phyloP scores from a whole-genome alignment of 1,284 basidiomycete genomes.

The Puccinia novopanici region DNA sequence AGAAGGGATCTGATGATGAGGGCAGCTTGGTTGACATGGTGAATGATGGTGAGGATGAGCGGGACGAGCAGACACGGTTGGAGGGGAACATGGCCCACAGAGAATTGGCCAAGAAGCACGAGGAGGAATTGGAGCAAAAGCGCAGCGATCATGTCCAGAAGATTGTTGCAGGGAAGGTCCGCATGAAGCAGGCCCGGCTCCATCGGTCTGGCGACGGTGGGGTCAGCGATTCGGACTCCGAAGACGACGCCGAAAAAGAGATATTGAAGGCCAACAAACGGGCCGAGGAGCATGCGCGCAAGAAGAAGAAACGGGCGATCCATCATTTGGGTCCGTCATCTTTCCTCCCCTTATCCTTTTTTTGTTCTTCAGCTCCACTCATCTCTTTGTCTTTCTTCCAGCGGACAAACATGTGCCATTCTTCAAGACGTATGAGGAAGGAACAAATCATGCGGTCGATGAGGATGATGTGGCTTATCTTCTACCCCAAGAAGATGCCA shows the following conservation, averaged over 20 bases:
- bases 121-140: conserved; percentile 10
- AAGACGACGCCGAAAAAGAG: conserved; percentile 40
- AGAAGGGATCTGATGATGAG: conserved; percentile 24
- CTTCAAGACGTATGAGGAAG: conserved; percentile 48
- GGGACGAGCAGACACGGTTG: conserved; percentile 31
- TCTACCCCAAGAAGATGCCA: conserved; percentile 31
- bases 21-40: conserved; percentile 32
- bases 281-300: conserved; percentile 13
- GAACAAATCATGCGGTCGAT: conserved; percentile 27
- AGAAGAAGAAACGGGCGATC: conserved; percentile 44
- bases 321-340: conserved; percentile 32
- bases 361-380: neutral
- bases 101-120: conserved; percentile 22
- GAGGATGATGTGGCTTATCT: conserved; percentile 45
- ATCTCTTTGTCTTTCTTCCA: neutral
- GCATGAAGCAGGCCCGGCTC: conserved; percentile 26
- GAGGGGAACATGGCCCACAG: conserved; percentile 19
- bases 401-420: conserved; percentile 39
- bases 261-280: conserved; percentile 28
- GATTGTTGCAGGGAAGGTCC: conserved; percentile 26
- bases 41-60: conserved; percentile 36
- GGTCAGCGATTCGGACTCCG: conserved; percentile 45
- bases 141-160: conserved; percentile 2
- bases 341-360: neutral
- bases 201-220: conserved; percentile 27